A percentile compares a stretch with the other conserved stretches of the same genome.
Evolutionary conservation across 1,284 basidiomycete species (phyloP).

Genomic region (Neolentinus lepideus): DNA sequence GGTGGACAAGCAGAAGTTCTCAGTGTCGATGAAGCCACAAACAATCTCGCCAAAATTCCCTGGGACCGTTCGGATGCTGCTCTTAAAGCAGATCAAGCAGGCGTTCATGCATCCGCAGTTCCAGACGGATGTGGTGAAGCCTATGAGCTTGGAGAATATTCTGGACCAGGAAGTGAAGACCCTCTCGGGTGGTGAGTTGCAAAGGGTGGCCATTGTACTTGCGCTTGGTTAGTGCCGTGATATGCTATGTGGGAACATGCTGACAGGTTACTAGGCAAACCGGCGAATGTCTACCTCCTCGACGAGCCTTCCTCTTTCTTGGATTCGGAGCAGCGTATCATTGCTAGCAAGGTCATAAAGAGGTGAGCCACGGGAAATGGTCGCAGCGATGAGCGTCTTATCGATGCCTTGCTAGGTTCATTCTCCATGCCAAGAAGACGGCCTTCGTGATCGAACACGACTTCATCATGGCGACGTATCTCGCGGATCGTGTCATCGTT

Average conservation of each 20-base stretch:
- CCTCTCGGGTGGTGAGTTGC: constrained; percentile 92
- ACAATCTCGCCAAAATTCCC: constrained; percentile 94
- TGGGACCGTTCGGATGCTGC: constrained; percentile 86
- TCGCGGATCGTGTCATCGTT: constrained; percentile 95
- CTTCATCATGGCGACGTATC: constrained; percentile 96
- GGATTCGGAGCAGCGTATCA: constrained; percentile 97
- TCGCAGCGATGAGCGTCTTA: constrained; percentile 1
- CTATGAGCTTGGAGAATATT: constrained; percentile 88
- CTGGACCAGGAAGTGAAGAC: constrained; percentile 97
- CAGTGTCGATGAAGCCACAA: constrained; percentile 93
- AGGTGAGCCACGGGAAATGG: constrained; percentile 38
- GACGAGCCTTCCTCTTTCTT: constrained; percentile 84
- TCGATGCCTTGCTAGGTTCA: constrained; percentile 51
- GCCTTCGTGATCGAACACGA: constrained; percentile 98
- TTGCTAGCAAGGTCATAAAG: constrained; percentile 95
- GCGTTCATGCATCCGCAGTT: constrained; percentile 97
- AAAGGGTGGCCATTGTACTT: constrained; percentile 91
- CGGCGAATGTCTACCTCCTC: constrained; percentile 80
- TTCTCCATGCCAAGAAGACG: constrained; percentile 92
- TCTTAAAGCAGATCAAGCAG: constrained; percentile 89
- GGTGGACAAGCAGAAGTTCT: constrained; percentile 70
- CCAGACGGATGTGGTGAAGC: constrained; percentile 94
- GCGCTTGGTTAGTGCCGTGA: constrained; percentile 46
- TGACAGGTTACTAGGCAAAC: constrained; percentile 42
- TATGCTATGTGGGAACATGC: too few species aligned